Conservation (phyloP, 164 flowering plant genomes). For the Sextonia rubra region DNA sequence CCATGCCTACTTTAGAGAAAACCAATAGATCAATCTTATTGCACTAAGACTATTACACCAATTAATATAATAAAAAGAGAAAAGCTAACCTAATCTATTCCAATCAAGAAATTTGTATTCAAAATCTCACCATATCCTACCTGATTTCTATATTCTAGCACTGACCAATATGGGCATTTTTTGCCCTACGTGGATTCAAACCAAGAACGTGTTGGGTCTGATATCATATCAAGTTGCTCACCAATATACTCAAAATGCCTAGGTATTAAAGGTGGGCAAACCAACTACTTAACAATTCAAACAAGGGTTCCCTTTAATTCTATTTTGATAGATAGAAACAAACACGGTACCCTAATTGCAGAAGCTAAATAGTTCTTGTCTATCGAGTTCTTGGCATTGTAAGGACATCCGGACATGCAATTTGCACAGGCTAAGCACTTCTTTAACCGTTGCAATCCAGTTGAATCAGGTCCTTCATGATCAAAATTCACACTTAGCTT, state of each 20-base stretch:
- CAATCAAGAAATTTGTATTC: not conserved
- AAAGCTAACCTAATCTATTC: too few species aligned
- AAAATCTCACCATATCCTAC: not conserved
- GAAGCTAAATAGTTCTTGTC: constrained; percentile 51
- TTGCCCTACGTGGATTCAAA: too few species aligned
- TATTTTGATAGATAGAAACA: not conserved
- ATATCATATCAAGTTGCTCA: too few species aligned
- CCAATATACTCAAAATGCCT: too few species aligned
- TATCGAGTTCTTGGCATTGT: constrained; percentile 52
- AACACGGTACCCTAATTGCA: constrained; percentile 39
- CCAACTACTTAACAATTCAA: not conserved
- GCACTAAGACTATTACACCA: too few species aligned
- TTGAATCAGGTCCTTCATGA: constrained; percentile 15
- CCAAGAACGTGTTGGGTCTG: too few species aligned
- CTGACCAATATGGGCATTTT: not conserved
- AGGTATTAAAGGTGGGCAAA: too few species aligned
- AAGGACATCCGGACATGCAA: constrained; percentile 63
- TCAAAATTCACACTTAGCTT: constrained; percentile 47
- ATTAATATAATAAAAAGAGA: too few species aligned
- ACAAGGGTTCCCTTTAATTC: not conserved
- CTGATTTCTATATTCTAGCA: not conserved
- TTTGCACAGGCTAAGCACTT: constrained; percentile 63
- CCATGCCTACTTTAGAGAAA: too few species aligned
- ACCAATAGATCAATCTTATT: too few species aligned
- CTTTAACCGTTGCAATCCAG: constrained; percentile 15